Evolutionary conservation across 768 basidiomycete species (phyloP), one percentile per base, ranked within the genome.

Genomic region (Brasilioporus rufonigricans): DNA sequence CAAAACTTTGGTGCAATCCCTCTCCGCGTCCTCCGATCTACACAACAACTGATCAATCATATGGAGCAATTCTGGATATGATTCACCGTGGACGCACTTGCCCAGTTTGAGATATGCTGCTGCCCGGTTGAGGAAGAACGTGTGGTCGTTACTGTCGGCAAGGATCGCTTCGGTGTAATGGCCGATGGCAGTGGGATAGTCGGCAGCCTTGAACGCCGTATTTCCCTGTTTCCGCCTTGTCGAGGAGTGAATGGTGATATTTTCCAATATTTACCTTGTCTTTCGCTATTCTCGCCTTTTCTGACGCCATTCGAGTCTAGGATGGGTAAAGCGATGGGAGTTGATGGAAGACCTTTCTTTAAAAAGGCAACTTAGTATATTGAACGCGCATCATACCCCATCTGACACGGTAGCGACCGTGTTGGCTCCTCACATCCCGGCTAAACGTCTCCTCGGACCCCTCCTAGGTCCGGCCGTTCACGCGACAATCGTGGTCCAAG

Each of bases 31-130:
- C 65, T 86, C 80, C 60, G 82, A 77, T 65, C 92, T 93, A 54
- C 6, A 13, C 14, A 52, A 13, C 51, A 43, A 26, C 45, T 44
- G 40, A 53, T 56, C 43, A 58, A 52, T 8, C 11, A 3, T 44
- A n/a, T 41, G 52, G 33, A 40, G 43, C 29, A 18, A 31, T n/a
- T 24, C 29, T 45, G 38, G 43, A 19, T 24, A 26, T 24, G 6
- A 21, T 44, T 23, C 24, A 31, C 1, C 11, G 29, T 6, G 47
- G 71, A 86, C 92, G 76, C 78, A 93, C 93, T 96, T 97, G 82
- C 85, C 86, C 75, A 96, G 81, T 79, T 93, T 95, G 57, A 98
- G 80, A 75, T 95, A 95, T 26, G 93, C 91, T 33, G 91, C 89
- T 4, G 93, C 91, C 41, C 95, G 84, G 67, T 98, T 98, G 32